A percentile compares a stretch with the other conserved stretches of the same genome.
Conservation (phyloP, 345 rosid species). For the Moricandia moricandioides region DNA sequence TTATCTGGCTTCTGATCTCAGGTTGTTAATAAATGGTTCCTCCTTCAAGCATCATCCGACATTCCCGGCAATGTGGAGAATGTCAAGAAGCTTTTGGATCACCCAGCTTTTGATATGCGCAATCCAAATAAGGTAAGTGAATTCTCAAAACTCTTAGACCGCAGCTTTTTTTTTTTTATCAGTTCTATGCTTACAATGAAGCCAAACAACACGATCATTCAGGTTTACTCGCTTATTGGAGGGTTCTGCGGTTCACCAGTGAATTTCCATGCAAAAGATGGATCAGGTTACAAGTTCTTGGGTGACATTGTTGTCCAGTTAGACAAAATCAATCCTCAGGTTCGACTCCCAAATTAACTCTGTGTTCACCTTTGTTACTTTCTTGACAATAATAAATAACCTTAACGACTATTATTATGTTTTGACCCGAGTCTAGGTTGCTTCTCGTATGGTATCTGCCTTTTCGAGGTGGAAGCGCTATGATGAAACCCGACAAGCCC, state of each 20-base stretch:
- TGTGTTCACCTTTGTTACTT: not conserved
- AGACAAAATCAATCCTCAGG: slow-evolving; percentile 96
- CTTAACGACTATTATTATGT: not conserved
- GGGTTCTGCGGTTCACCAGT: slow-evolving; percentile 84
- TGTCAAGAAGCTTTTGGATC: slow-evolving; percentile 64
- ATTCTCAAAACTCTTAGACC: not conserved
- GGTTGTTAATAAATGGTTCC: slow-evolving; percentile 98
- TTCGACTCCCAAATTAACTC: slow-evolving; percentile 13
- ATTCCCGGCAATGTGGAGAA: slow-evolving; percentile 85
- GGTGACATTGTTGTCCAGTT: slow-evolving; percentile 85
- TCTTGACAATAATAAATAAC: not conserved
- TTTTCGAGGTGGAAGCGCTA: slow-evolving; percentile 98
- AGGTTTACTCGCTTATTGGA: slow-evolving; percentile 87
- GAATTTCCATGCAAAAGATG: slow-evolving; percentile 95
- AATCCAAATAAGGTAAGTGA: slow-evolving; percentile 82
- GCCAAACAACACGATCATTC: not conserved
- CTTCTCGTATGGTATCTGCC: slow-evolving; percentile 91
- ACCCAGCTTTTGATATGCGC: slow-evolving; percentile 87
- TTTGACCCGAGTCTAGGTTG: slow-evolving; percentile 53
- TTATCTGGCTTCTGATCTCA: slow-evolving; percentile 25
- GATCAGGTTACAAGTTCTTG: slow-evolving; percentile 90
- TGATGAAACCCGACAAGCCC: slow-evolving; percentile 74
- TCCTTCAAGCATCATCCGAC: slow-evolving; percentile 84
- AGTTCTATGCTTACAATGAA: not conserved
- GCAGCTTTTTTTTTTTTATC: not conserved